phyloP scores from a whole-genome alignment of 345 rosid species.

The Turritis glabra region DNA sequence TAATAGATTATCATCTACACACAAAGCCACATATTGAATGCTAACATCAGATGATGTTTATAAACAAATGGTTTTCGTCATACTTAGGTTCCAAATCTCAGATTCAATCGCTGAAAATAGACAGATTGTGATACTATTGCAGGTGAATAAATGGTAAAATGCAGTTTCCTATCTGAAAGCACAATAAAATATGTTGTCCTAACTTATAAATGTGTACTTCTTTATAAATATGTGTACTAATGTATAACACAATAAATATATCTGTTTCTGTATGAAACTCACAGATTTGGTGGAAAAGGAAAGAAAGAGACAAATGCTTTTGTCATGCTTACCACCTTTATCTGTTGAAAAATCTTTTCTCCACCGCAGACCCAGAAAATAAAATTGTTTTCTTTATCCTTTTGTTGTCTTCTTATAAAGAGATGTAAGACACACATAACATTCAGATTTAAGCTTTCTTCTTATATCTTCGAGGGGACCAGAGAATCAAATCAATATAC shows the following conservation, averaged over 20 bases:
- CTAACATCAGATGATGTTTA: neutral
- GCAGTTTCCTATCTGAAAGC: conserved; percentile 5
- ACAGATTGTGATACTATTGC: neutral
- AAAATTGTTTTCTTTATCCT: neutral
- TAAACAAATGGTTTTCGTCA: neutral
- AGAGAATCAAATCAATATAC: conserved; percentile 1
- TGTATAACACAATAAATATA: neutral
- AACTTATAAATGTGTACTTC: neutral
- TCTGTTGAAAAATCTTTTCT: conserved; percentile 22
- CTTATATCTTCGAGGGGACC: conserved; percentile 20
- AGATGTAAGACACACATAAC: conserved; percentile 24
- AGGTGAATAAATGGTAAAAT: neutral
- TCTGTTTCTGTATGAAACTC: neutral
- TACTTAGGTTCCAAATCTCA: neutral
- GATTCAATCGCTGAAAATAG: conserved; percentile 1
- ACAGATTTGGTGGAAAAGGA: conserved; percentile 23
- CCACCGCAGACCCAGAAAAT: conserved; percentile 25
- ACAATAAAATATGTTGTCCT: neutral
- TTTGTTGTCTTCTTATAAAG: conserved; percentile 29
- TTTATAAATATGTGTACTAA: neutral
- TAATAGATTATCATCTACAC: conserved; percentile 2
- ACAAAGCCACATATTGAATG: conserved; percentile 13
- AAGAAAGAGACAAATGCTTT: conserved; percentile 34
- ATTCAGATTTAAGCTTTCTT: conserved; percentile 29
- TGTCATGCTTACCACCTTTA: conserved; percentile 42